A percentile compares a stretch with the other conserved stretches of the same genome.
Evolutionary conservation across 805 yeast genomes (phyloP).

Genomic region (Pichia pseudocactophila): DNA sequence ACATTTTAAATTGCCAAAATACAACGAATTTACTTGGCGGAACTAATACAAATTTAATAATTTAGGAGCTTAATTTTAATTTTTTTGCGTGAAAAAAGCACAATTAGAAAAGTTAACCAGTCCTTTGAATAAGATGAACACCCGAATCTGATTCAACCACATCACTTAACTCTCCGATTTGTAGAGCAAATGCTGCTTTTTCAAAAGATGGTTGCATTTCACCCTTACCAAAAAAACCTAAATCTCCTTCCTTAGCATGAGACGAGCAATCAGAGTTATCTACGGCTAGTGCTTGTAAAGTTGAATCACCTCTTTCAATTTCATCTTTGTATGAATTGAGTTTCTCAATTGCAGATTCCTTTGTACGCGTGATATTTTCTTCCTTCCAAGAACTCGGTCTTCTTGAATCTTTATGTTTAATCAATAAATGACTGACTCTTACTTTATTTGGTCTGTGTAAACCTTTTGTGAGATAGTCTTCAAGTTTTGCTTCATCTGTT

Average conservation of each 20-base stretch:
- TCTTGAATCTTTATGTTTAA: slow-evolving; percentile 77
- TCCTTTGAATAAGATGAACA: slow-evolving; percentile 78
- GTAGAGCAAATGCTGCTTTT: slow-evolving; percentile 70
- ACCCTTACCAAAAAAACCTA: slow-evolving; percentile 82
- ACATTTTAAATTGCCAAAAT: too few relatives aligned
- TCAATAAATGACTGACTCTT: slow-evolving; percentile 70
- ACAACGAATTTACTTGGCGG: too few relatives aligned
- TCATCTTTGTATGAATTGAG: slow-evolving; percentile 48
- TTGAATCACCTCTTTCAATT: slow-evolving; percentile 54
- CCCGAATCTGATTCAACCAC: slow-evolving; percentile 89
- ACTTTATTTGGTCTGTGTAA: slow-evolving; percentile 55
- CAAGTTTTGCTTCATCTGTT: slow-evolving; percentile 53
- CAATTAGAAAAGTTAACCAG: slow-evolving; percentile 38
- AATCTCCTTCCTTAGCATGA: slow-evolving; percentile 81
- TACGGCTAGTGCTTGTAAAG: slow-evolving; percentile 63
- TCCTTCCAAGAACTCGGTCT: slow-evolving; percentile 88
- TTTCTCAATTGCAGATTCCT: slow-evolving; percentile 74
- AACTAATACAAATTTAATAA: too few relatives aligned
- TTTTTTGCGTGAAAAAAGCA: too few relatives aligned
- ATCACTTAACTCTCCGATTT: slow-evolving; percentile 75
- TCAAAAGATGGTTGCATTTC: slow-evolving; percentile 96
- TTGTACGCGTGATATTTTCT: slow-evolving; percentile 62
- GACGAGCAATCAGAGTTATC: slow-evolving; percentile 87
- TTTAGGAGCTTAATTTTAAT: too few relatives aligned
- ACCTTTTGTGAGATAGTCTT: slow-evolving; percentile 42